Evolutionary conservation across 1,284 basidiomycete genomes (phyloP), one percentile per base, ranked within the genome.

Genomic region (Heterobasidion occidentale): DNA sequence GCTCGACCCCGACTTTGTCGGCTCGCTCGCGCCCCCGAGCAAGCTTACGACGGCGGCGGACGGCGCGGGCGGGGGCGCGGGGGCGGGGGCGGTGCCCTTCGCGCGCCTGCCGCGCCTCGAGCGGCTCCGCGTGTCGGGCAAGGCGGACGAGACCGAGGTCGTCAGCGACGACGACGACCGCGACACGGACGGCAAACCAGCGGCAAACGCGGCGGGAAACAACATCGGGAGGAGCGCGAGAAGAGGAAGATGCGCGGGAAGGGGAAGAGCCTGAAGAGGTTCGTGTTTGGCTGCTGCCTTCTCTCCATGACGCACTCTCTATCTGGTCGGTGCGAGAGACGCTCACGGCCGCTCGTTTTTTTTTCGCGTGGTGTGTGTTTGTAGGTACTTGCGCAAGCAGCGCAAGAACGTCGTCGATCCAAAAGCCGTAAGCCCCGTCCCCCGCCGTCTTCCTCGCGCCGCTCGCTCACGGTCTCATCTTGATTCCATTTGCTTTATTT

Each of bases 401-500:
- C 83, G 91, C 68, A 94, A 94, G 77, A 96, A 97, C 65, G 90
- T 97, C 56, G 82, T 97, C 61, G 93, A 96, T 69, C 90, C 92
- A 33, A 80, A 84, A 51, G 83, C 88, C 56, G 92, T 95, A 64
- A 65, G 86, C 78, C 42, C 46, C n/a, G 0, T 27, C 27, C 27
- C 27, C 27, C 3, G 27, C 27, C 27, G 6, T 54, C 20, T 8
- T 56, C 52, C 7, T 14, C n/a, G 20, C 56, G n/a, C n/a, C 38
- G 38, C 1, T n/a, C n/a, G n/a, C 6, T 42, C n/a, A n/a, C n/a
- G 12, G n/a, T 47, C 27, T 47, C 46, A 47, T n/a, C n/a, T n/a
- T n/a, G n/a, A n/a, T n/a, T n/a, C n/a, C n/a, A n/a, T n/a, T n/a
- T n/a, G n/a, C n/a, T n/a, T n/a, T 17, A 12, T 9, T 27, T 9